Conservation (phyloP, 176 grass and related monocot genomes). For the Triticum turgidum region DNA sequence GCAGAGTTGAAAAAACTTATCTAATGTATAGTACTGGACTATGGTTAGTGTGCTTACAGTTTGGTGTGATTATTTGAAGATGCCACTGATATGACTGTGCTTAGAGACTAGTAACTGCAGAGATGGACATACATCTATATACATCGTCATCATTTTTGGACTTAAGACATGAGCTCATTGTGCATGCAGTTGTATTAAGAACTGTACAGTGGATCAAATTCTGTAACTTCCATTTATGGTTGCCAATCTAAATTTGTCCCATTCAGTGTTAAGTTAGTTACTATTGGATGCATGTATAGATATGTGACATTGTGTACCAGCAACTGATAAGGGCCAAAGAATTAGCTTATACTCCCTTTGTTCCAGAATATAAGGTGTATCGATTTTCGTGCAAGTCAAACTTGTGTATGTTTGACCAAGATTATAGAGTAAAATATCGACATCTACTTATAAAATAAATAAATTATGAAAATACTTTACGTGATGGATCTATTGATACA, state of each 20-base stretch:
- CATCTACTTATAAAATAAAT: too few relatives aligned
- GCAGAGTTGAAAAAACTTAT: not conserved
- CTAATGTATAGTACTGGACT: constrained; percentile 9
- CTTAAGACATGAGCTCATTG: not conserved
- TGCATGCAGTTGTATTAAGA: constrained; percentile 6
- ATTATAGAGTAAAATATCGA: too few relatives aligned
- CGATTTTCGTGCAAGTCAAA: too few relatives aligned
- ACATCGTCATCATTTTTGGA: constrained; percentile 7
- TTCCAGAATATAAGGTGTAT: too few relatives aligned
- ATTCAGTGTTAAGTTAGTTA: constrained; percentile 14
- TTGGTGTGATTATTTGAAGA: constrained; percentile 29
- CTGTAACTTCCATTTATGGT: constrained; percentile 2
- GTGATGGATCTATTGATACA: too few relatives aligned
- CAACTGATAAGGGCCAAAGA: not conserved
- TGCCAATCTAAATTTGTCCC: not conserved
- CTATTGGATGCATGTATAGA: constrained; percentile 11
- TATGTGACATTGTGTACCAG: not conserved
- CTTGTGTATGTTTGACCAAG: too few relatives aligned
- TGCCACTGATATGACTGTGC: not conserved
- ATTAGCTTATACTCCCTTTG: not conserved
- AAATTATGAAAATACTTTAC: too few relatives aligned
- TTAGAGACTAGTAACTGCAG: not conserved
- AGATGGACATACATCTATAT: not conserved
- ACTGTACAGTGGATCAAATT: not conserved
- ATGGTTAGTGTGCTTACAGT: constrained; percentile 4